Conservation (phyloP, 495 filamentous ascomycete species). For the Sordaria brevicollis region DNA sequence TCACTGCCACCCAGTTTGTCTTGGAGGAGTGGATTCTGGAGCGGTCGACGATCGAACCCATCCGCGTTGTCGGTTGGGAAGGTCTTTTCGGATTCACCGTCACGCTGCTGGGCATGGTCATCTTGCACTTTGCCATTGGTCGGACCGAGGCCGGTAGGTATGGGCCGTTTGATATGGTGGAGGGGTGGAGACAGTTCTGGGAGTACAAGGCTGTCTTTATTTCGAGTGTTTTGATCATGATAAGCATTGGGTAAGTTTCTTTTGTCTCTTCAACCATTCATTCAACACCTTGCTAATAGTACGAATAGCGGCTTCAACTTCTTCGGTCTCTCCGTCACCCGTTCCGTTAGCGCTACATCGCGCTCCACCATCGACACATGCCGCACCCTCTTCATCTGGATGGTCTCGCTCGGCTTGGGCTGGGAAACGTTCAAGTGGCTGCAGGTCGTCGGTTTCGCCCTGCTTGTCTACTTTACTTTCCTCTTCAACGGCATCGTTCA, state of each 20-base stretch:
- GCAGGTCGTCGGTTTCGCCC: constrained; percentile 76
- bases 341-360: constrained; percentile 77
- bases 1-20: constrained; percentile 93
- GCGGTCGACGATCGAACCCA: constrained; percentile 75
- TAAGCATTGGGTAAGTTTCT: constrained; percentile 79
- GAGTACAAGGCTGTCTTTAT: constrained; percentile 57
- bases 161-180: constrained; percentile 82
- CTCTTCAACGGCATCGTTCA: constrained; percentile 87
- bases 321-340: constrained; percentile 89
- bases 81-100: constrained; percentile 84
- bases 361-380: constrained; percentile 95
- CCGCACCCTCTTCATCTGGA: constrained; percentile 96
- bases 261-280: background rate
- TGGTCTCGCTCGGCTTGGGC: constrained; percentile 82
- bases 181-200: constrained; percentile 71
- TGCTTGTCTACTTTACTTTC: constrained; percentile 95
- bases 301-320: constrained; percentile 95
- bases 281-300: background rate
- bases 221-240: constrained; percentile 81
- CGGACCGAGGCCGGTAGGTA: constrained; percentile 59
- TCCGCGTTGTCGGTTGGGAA: constrained; percentile 93
- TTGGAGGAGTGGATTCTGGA: constrained; percentile 92
- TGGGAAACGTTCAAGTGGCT: constrained; percentile 99
- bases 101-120: constrained; percentile 67
- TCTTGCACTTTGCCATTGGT: constrained; percentile 69